Conservation (phyloP, 176 grass and related monocot species). For the Aegilops longissima region DNA sequence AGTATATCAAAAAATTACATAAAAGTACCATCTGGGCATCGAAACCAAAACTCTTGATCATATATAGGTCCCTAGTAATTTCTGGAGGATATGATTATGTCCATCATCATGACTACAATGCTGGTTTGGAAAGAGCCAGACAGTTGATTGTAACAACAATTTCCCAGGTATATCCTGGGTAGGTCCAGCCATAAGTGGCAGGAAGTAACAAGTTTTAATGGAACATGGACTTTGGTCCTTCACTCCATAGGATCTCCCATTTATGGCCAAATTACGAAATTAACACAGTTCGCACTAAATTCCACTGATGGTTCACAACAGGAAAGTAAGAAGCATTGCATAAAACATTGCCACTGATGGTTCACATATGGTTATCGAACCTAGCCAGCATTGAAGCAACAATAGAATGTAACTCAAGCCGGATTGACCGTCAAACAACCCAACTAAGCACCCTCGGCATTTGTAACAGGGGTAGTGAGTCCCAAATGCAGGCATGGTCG, state of each 20-base stretch:
- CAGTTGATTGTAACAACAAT: background rate
- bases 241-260: background rate
- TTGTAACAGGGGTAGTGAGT: background rate
- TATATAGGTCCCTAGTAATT: background rate
- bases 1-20: background rate
- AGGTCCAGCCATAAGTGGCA: background rate
- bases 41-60: background rate
- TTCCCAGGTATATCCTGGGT: background rate
- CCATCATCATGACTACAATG: background rate
- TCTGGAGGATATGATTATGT: background rate
- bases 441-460: background rate
- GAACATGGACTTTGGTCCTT: background rate
- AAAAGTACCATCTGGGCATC: background rate
- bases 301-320: background rate
- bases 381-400: background rate
- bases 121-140: background rate
- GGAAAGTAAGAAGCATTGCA: background rate
- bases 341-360: background rate
- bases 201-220: background rate
- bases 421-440: background rate
- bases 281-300: background rate
- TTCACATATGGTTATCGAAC: background rate
- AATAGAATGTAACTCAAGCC: background rate
- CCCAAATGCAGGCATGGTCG: background rate
- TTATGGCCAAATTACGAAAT: constrained; percentile 9